Conservation (phyloP, 2,329 filamentous ascomycete genomes). For the Fonsecaea multimorphosa region DNA sequence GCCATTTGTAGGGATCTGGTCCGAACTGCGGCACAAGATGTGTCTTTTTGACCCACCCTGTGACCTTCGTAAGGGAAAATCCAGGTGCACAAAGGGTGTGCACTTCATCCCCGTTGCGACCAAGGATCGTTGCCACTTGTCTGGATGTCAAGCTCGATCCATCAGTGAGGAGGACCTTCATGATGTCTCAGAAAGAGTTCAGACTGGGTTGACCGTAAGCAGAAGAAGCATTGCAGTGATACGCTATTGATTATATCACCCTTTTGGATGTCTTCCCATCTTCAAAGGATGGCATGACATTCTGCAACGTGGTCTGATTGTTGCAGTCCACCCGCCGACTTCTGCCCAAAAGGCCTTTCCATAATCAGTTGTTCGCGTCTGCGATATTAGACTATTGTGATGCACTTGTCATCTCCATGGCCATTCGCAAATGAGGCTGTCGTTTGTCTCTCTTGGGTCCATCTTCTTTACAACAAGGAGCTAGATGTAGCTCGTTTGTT, state of each 20-base stretch:
- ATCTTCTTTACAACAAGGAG: no score
- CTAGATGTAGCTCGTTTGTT: no score
- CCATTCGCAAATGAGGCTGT: not conserved
- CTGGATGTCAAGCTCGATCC: not conserved
- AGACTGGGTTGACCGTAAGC: not conserved
- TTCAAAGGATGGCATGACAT: not conserved
- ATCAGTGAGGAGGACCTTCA: not conserved
- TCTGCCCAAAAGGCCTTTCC: not conserved
- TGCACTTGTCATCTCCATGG: no score
- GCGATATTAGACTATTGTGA: no score
- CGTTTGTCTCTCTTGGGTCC: no score
- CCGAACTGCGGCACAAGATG: not conserved
- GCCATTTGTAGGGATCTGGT: not conserved
- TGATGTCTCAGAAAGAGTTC: not conserved
- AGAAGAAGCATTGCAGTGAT: not conserved
- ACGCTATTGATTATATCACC: not conserved
- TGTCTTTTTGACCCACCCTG: not conserved
- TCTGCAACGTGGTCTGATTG: not conserved
- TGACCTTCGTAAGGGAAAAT: not conserved
- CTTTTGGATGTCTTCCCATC: not conserved
- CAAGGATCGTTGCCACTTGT: not conserved
- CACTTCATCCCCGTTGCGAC: not conserved
- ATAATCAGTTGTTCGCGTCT: not conserved
- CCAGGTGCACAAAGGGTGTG: not conserved
- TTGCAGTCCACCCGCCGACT: not conserved